Conservation (phyloP, 495 filamentous ascomycete genomes). For the Penicillium paradoxum region DNA sequence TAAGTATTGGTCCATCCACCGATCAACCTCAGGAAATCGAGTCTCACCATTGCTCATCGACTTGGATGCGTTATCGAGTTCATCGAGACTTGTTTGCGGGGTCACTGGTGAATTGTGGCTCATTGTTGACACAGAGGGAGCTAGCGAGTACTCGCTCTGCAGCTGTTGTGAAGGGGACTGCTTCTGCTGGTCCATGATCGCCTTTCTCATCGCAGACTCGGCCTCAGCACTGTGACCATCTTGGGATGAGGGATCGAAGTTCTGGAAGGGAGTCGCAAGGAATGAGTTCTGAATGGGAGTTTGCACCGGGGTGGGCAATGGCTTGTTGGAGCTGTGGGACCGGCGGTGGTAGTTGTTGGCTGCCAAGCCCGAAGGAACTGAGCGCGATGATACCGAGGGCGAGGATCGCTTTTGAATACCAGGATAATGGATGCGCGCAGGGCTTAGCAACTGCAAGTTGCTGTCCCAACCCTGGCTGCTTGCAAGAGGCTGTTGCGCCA, state of each 20-base stretch:
- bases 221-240: slow-evolving; percentile 41
- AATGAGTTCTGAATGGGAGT: slow-evolving; percentile 44
- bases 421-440: slow-evolving; percentile 32
- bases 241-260: slow-evolving; percentile 38
- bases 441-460: slow-evolving; percentile 39
- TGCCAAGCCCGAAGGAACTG: slow-evolving; percentile 20
- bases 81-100: slow-evolving; percentile 49
- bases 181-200: slow-evolving; percentile 50
- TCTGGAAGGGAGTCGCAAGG: slow-evolving; percentile 43
- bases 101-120: slow-evolving; percentile 55
- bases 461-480: slow-evolving; percentile 40
- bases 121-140: slow-evolving; percentile 52
- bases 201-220: slow-evolving; percentile 52
- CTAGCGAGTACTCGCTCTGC: slow-evolving; percentile 42
- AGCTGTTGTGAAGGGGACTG: slow-evolving; percentile 30
- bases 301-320: slow-evolving; percentile 44
- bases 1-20: slow-evolving; percentile 61
- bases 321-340: slow-evolving; percentile 36
- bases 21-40: slow-evolving; percentile 39
- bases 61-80: slow-evolving; percentile 47
- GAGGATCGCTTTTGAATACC: slow-evolving; percentile 37
- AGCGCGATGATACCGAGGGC: slow-evolving; percentile 27
- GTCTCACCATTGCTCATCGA: slow-evolving; percentile 48
- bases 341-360: slow-evolving; percentile 28
- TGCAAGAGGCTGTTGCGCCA: slow-evolving; percentile 38